Conservation (phyloP, 345 rosid species). For the Iberis pinnata region DNA sequence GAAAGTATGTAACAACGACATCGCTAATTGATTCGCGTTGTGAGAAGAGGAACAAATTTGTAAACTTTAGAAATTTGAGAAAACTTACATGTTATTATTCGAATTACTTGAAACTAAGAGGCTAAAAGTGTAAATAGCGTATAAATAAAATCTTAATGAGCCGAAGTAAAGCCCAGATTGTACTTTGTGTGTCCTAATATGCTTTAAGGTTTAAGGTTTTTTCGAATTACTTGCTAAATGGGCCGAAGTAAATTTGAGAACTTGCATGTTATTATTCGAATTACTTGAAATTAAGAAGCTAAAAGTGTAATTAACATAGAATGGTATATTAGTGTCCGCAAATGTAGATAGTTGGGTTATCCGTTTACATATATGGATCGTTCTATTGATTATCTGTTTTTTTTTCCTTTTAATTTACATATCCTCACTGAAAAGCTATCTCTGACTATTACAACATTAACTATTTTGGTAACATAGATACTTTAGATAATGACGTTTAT, state of each 20-base stretch:
- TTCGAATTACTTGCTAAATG: too few relatives aligned
- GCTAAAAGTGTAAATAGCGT: background rate
- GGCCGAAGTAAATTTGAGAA: slow-evolving; percentile 1
- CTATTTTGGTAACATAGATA: too few relatives aligned
- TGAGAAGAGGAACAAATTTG: background rate
- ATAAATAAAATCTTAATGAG: background rate
- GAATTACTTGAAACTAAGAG: slow-evolving; percentile 1
- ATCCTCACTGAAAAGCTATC: too few relatives aligned
- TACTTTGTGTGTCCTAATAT: background rate
- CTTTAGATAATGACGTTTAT: too few relatives aligned
- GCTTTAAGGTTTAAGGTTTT: background rate
- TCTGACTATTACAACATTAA: too few relatives aligned
- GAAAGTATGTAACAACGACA: slow-evolving; percentile 48
- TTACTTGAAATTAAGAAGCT: background rate
- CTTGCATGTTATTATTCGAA: background rate
- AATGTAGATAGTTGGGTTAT: too few relatives aligned
- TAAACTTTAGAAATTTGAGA: background rate
- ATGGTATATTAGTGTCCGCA: too few relatives aligned
- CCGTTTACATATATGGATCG: too few relatives aligned
- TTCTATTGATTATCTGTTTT: too few relatives aligned
- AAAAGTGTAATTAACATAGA: background rate
- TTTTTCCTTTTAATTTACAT: too few relatives aligned
- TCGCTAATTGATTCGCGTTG: slow-evolving; percentile 16
- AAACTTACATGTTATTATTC: background rate
- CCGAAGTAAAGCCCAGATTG: background rate